A percentile compares a stretch with the other conserved stretches of the same genome.
Conservation (phyloP, 2,329 filamentous ascomycete genomes). For the Penicillium sp. region DNA sequence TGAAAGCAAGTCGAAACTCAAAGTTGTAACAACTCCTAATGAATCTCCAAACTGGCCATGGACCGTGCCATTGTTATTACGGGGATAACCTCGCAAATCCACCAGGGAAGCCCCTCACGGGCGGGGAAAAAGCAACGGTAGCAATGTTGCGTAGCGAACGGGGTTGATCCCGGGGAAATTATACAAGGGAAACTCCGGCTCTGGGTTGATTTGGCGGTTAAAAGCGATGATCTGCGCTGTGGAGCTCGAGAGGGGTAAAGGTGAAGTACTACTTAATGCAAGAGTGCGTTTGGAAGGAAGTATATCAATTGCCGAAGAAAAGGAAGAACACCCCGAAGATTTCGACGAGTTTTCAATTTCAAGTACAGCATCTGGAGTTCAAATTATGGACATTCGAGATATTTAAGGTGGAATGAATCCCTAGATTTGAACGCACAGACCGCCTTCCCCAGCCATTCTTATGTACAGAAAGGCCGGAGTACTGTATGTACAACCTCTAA, state of each 20-base stretch:
- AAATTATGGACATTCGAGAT: background rate
- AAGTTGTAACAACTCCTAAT: background rate
- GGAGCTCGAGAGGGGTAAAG: constrained; percentile 13
- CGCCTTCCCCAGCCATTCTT: background rate
- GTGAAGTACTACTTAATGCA: background rate
- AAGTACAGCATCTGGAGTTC: background rate
- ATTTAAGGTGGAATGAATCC: background rate
- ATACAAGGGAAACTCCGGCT: constrained; percentile 7
- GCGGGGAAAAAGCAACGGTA: constrained; percentile 22
- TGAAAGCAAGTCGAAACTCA: constrained; percentile 2
- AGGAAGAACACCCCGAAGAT: background rate
- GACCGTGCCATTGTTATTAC: constrained; percentile 5
- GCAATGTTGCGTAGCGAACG: constrained; percentile 11
- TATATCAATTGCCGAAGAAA: background rate
- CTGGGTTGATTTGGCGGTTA: constrained; percentile 2
- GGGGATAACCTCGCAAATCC: background rate
- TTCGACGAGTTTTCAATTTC: too few relatives aligned
- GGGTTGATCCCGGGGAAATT: constrained; percentile 5
- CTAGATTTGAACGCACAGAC: background rate
- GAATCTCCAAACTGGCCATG: background rate
- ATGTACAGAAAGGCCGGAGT: background rate
- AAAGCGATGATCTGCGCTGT: constrained; percentile 18
- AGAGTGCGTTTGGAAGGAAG: background rate
- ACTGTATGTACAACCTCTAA: background rate
- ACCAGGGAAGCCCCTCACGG: background rate